These are phyloP conservation scores for Penicillium paxilli DNA, from an alignment of 495 filamentous ascomycete genomes.

Conservation along the genomic window DNA sequence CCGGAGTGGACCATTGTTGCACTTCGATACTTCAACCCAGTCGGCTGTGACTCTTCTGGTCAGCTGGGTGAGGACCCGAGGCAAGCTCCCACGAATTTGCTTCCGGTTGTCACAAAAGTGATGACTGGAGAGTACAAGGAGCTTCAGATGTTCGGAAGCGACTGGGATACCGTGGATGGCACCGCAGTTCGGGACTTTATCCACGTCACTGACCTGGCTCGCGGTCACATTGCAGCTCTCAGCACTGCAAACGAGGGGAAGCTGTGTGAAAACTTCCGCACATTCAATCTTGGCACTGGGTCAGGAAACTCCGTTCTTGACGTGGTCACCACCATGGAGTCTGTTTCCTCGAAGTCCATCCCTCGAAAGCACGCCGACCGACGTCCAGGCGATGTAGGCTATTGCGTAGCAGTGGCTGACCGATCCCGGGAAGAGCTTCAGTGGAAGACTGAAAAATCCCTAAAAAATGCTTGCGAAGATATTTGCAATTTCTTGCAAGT, in stretches of 20 bases:
- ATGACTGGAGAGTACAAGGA: conserved; percentile 53
- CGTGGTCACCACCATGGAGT: conserved; percentile 49
- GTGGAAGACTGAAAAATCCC: conserved; percentile 82
- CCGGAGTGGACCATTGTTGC: conserved; percentile 62
- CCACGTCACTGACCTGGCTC: conserved; percentile 65
- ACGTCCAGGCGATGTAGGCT: conserved; percentile 75
- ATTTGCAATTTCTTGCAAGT: conserved; percentile 68
- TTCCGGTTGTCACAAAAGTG: conserved; percentile 61
- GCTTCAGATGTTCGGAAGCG: conserved; percentile 60
- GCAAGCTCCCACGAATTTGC: conserved; percentile 61
- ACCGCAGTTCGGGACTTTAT: conserved; percentile 59
- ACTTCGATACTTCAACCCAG: conserved; percentile 68
- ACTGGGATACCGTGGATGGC: conserved; percentile 67
- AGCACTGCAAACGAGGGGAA: conserved; percentile 36
- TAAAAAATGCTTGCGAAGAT: conserved; percentile 81
- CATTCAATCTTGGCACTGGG: conserved; percentile 56
- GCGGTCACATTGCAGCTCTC: conserved; percentile 63
- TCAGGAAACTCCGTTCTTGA: conserved; percentile 53
- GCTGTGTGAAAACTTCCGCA: conserved; percentile 45
- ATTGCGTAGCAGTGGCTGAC: conserved; percentile 78
- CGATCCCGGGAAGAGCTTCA: conserved; percentile 81
- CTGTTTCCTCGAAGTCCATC: conserved; percentile 38
- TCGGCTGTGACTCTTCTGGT: conserved; percentile 64
- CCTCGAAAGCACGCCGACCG: conserved; percentile 67
- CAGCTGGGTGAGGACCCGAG: conserved; percentile 66